phyloP scores from a whole-genome alignment of 148 eudicot genomes.

The Suaeda aralocaspica region DNA sequence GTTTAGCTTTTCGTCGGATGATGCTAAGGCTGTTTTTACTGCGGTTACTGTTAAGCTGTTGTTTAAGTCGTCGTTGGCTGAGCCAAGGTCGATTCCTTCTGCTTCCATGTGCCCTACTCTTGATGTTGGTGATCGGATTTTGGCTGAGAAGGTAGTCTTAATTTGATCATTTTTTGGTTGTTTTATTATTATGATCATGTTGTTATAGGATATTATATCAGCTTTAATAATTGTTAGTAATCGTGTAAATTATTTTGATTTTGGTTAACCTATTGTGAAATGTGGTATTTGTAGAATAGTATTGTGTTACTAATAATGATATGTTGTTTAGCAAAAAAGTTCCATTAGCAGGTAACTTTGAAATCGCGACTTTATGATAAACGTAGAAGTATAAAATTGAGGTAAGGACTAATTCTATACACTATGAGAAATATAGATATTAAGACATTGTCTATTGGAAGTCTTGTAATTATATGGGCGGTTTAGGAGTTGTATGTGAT shows the following conservation, averaged over 20 bases:
- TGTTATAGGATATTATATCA: not conserved
- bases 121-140: slow-evolving; percentile 74
- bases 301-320: not conserved
- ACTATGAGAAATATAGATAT: not conserved
- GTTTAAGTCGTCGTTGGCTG: slow-evolving; percentile 64
- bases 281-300: not conserved
- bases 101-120: slow-evolving; percentile 82
- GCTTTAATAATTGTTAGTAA: not conserved
- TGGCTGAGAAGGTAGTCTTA: slow-evolving; percentile 77
- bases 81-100: slow-evolving; percentile 82
- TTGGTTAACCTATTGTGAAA: not conserved
- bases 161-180: not conserved
- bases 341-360: not conserved
- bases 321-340: not conserved
- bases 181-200: too few relatives aligned
- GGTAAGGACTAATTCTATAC: not conserved
- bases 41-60: slow-evolving; percentile 67
- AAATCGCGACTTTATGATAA: not conserved
- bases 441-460: not conserved
- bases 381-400: not conserved
- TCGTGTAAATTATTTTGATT: too few relatives aligned
- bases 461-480: not conserved
- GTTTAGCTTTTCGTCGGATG: slow-evolving; percentile 51
- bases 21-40: slow-evolving; percentile 76
- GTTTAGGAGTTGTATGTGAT: not conserved